Evolutionary conservation across 192 early-diverging fungal species (phyloP).

Genomic region (Backusella sp.): DNA sequence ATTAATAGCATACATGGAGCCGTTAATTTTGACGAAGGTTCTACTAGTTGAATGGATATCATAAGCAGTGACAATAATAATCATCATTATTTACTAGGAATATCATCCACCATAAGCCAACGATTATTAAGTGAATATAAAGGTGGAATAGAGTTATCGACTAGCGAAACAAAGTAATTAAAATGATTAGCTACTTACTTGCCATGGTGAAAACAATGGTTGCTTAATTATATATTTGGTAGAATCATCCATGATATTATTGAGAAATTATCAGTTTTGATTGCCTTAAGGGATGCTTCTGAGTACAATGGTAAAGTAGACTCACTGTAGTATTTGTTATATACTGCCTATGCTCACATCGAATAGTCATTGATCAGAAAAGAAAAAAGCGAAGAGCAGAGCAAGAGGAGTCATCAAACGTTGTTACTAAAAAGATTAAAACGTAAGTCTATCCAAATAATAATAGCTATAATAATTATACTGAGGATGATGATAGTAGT

Average conservation of each 20-base stretch:
- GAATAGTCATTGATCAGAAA: slow-evolving; percentile 23
- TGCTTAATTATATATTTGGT: not conserved
- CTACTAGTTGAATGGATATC: not conserved
- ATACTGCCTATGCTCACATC: not conserved
- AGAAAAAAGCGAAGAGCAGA: slow-evolving; percentile 39
- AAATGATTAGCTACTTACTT: not conserved
- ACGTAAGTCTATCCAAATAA: slow-evolving; percentile 16
- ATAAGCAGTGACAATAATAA: not conserved
- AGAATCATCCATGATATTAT: slow-evolving; percentile 24
- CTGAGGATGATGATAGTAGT: not conserved
- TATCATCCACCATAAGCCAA: not conserved
- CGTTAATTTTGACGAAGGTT: slow-evolving; percentile 25
- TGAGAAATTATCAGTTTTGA: slow-evolving; percentile 32
- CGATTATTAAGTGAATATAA: slow-evolving; percentile 8
- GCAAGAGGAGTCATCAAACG: slow-evolving; percentile 15
- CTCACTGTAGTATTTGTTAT: not conserved
- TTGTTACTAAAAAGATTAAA: slow-evolving; percentile 31
- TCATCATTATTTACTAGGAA: not conserved
- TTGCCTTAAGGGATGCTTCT: slow-evolving; percentile 19
- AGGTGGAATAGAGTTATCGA: slow-evolving; percentile 9
- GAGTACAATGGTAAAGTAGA: slow-evolving; percentile 14
- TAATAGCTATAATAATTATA: not conserved
- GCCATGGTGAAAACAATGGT: not conserved
- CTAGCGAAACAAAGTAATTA: slow-evolving; percentile 12
- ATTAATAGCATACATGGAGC: slow-evolving; percentile 30